Evolutionary conservation across 179 eudicot genomes (phyloP), one percentile per base, ranked within the genome.

Genomic region (Heliamphora pulchella): DNA sequence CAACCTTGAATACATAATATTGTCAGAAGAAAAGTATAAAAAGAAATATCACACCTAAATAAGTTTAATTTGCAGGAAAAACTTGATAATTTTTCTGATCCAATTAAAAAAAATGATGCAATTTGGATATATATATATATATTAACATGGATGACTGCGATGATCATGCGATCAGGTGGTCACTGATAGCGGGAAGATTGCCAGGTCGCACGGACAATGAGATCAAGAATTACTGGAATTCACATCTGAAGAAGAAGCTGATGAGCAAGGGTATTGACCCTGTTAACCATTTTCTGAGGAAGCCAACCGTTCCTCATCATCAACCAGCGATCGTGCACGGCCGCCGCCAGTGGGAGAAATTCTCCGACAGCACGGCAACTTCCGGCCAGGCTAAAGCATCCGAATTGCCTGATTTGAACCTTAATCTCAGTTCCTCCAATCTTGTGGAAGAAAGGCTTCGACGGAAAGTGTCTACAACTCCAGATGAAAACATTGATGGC

Each of bases 171-270:
- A n/a, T 22, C 44, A 78, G 81, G 81, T 78, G 81, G 75, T 68
- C 81, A 9, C 51, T 78, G 53, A 78, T 78, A 67, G 81, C 75
- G 0, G 75, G 81, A 55, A 68, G 75, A 54, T 55, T 78, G 51
- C 81, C 81, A 0, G 75, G 81, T 10, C 65, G 81, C 5, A 78
- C 81, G 2, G 81, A 78, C 39, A 78, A 78, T 39, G 81, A 78
- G 44, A 75, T 78, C 44, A 78, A 78, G 55, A 78, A 78, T 50
- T 78, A 78, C 17, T 78, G 81, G 81, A 78, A 78, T 8, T 78
- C 81, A 55, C 81, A 78, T 69, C 43, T 78, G 8, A 78, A 11
- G 66, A 78, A 69, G 43, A 78, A 53, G 67, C 65, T 69, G 4
- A 69, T 55, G 4, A 78, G 54, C 66, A 54, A 41, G 22, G 81